Percentiles rank a stretch among this genome's conserved stretches.
Conservation (phyloP, 495 filamentous ascomycete species). For the Antarctomyces pellizariae region DNA sequence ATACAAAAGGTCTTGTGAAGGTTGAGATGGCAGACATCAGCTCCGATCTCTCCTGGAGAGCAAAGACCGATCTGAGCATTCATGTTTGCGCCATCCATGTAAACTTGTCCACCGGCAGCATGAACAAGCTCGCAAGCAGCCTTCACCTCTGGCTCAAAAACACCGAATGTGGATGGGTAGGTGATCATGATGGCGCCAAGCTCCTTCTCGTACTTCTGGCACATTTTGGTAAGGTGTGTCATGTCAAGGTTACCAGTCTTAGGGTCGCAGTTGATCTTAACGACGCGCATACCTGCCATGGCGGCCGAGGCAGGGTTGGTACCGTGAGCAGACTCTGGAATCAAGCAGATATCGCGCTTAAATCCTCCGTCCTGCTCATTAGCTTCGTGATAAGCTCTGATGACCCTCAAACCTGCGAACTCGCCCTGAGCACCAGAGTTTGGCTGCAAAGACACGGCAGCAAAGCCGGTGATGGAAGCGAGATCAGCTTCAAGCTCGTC, state of each 20-base stretch:
- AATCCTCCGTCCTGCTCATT: slow-evolving; percentile 33
- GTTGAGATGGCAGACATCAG: slow-evolving; percentile 95
- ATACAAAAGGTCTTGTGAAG: slow-evolving; percentile 99
- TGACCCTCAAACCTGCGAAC: slow-evolving; percentile 80
- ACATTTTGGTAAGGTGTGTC: slow-evolving; percentile 65
- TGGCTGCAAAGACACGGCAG: slow-evolving; percentile 74
- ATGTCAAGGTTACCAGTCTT: slow-evolving; percentile 83
- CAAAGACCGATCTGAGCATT: slow-evolving; percentile 96
- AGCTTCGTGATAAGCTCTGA: slow-evolving; percentile 73
- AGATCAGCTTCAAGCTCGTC: slow-evolving; percentile 54
- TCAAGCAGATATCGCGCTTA: slow-evolving; percentile 83
- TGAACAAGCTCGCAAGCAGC: slow-evolving; percentile 73
- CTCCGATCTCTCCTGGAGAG: slow-evolving; percentile 89
- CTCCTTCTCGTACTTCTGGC: slow-evolving; percentile 62
- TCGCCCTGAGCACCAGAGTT: slow-evolving; percentile 97
- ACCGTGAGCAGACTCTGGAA: slow-evolving; percentile 89
- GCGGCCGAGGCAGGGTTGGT: slow-evolving; percentile 93
- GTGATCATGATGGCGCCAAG: slow-evolving; percentile 96
- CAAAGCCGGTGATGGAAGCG: slow-evolving; percentile 73
- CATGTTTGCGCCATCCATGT: slow-evolving; percentile 99
- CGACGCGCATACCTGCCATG: slow-evolving; percentile 94
- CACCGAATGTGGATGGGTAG: slow-evolving; percentile 90
- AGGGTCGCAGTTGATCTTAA: slow-evolving; percentile 76
- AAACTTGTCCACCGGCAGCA: slow-evolving; percentile 76
- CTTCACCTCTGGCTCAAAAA: slow-evolving; percentile 85